A percentile compares a stretch with the other conserved stretches of the same genome.
phyloP scores from a whole-genome alignment of 495 filamentous ascomycete genomes.

The Neurospora sp. region DNA sequence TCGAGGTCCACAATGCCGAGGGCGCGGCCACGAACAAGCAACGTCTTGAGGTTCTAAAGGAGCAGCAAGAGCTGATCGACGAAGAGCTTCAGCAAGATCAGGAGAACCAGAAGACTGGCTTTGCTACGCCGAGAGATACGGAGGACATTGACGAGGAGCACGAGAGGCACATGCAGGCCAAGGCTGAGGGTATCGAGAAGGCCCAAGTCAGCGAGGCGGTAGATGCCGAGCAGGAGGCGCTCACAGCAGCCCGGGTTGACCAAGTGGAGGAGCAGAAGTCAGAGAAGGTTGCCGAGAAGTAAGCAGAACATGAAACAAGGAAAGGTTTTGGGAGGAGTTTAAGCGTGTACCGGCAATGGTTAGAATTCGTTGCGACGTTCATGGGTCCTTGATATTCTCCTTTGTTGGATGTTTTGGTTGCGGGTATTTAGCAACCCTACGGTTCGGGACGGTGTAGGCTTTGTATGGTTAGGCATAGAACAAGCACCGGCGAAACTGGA shows the following conservation, averaged over 20 bases:
- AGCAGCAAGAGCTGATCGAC: slow-evolving; percentile 96
- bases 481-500: neutral
- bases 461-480: neutral
- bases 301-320: neutral
- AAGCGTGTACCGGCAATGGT: neutral
- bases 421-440: neutral
- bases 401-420: neutral
- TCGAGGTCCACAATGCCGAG: slow-evolving; percentile 95
- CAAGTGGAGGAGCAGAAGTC: slow-evolving; percentile 17
- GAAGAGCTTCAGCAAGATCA: slow-evolving; percentile 91
- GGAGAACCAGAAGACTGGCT: slow-evolving; percentile 55
- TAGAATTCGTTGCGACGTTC: neutral
- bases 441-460: neutral
- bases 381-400: neutral
- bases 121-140: slow-evolving; percentile 69
- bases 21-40: slow-evolving; percentile 98
- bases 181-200: slow-evolving; percentile 27
- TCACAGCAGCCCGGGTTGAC: slow-evolving; percentile 8
- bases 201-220: slow-evolving; percentile 33
- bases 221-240: slow-evolving; percentile 31
- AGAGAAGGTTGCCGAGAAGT: neutral
- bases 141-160: slow-evolving; percentile 69
- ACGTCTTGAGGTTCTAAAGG: slow-evolving; percentile 95
- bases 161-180: slow-evolving; percentile 32
- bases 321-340: neutral